Evolutionary conservation across 345 rosid species (phyloP).

Genomic region (Noccaea caerulescens): DNA sequence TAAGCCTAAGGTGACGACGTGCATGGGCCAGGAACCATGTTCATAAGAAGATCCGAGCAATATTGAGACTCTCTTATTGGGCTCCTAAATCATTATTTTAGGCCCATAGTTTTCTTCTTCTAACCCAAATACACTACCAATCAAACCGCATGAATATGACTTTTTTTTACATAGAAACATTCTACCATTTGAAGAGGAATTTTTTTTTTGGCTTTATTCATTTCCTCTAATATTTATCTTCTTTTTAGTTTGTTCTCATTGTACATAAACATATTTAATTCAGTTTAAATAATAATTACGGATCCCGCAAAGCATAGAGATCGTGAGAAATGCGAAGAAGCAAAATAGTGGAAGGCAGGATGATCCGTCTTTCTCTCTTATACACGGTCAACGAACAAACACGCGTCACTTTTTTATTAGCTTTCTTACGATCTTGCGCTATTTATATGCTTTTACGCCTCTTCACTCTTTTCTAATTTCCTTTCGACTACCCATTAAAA

Average conservation of each 20-base stretch:
- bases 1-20: neutral
- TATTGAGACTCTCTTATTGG: neutral
- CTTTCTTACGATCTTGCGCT: neutral
- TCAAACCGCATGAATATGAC: too few species aligned
- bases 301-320: neutral
- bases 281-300: neutral
- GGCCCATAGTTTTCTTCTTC: neutral
- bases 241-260: neutral
- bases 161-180: too few species aligned
- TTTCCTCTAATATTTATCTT: neutral
- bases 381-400: conserved; percentile 26
- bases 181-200: neutral
- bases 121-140: neutral
- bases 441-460: neutral
- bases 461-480: conserved; percentile 1
- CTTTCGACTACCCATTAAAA: neutral
- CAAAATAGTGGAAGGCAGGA: neutral
- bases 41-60: neutral
- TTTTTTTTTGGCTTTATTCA: too few species aligned
- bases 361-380: neutral
- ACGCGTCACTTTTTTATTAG: conserved; percentile 19
- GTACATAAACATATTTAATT: too few species aligned
- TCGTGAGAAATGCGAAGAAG: conserved; percentile 10
- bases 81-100: neutral
- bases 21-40: neutral